Base-by-base conservation (phyloP, 73 alveolate species). In the Paraurostyla sp. region DNA sequence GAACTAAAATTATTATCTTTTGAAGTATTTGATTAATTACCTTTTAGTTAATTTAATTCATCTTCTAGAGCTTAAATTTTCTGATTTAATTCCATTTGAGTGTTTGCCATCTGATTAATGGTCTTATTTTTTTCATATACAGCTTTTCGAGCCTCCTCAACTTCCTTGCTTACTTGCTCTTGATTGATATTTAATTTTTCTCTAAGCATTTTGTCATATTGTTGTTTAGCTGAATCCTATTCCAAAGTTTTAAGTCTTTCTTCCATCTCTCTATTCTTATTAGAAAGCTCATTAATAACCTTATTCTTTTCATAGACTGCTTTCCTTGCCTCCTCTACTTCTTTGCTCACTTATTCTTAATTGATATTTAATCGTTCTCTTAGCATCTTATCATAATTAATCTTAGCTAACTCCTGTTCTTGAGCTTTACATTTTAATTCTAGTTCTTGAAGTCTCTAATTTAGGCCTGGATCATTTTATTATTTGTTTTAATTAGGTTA, bases 311-410 rank as follows among this genome's bases (percentile, higher is more conserved):
- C 91, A 40, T 49, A 81, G 0, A 57, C 76, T 3, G 81, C 82
- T 50, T 81, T 81, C 35, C 91, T 81, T n/a, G 91, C 91, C 25
- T 81, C 91, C n/a, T 52, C 82, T 0, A 81, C 91, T 45, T 81
- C 91, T 45, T 81, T 81, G 13, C 52, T 9, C 11, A 58, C 42
- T 32, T 81, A 13, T 69, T 78, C 80, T 30, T 48, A 29, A 35
- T 78, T 20, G 38, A 36, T 49, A 13, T 71, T 71, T 20, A 48
- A 46, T 40, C 41, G 35, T 35, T 65, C 82, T 65, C 82, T 65
- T 16, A 65, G 58, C 82, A 65, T 65, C 23, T 65, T 65, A 40
- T 65, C 87, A 45, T 73, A 48, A 2, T 23, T 3, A 9, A 30
- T 4, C 29, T 73, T 50, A 23, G 42, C 71, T 30, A 48, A 50